These are phyloP conservation scores for Naganishia sp. DNA, from an alignment of 1,284 basidiomycete species.

Conservation along the genomic window DNA sequence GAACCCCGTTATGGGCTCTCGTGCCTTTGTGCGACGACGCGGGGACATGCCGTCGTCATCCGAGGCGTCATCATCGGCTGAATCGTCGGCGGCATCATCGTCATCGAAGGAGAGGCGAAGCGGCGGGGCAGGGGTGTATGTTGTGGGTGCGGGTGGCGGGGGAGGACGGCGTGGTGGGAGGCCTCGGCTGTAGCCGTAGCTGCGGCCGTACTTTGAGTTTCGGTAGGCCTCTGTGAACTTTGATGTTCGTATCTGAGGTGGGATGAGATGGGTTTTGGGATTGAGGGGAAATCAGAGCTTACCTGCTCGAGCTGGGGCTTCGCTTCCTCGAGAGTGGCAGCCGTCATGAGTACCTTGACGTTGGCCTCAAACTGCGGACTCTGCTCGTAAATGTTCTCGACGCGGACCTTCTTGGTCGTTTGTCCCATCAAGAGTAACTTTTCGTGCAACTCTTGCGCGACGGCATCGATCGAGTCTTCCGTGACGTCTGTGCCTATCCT, in stretches of 20 bases:
- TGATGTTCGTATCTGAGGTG: conserved; percentile 38
- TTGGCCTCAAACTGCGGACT: conserved; percentile 86
- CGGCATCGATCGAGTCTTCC: conserved; percentile 81
- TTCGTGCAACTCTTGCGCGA: conserved; percentile 82
- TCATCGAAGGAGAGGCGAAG: conserved; percentile 26
- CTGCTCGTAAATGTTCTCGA: conserved; percentile 94
- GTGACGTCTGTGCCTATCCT: conserved; percentile 43
- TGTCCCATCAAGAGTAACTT: conserved; percentile 88
- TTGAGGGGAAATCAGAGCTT: conserved; percentile 40
- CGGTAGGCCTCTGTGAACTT: conserved; percentile 38
- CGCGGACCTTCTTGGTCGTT: conserved; percentile 91
- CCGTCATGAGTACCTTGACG: conserved; percentile 78
- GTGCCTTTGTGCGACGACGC: neutral
- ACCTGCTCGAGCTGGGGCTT: conserved; percentile 78
- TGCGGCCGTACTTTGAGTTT: conserved; percentile 34
- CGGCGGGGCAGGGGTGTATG: conserved; percentile 17
- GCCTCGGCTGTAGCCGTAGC: conserved; percentile 21
- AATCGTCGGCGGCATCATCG: conserved; percentile 24
- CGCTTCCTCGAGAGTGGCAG: conserved; percentile 72
- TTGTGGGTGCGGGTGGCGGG: conserved; percentile 3
- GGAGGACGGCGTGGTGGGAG: conserved; percentile 20
- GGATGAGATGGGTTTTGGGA: conserved; percentile 9
- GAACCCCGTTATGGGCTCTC: conserved; percentile 61
- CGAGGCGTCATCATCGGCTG: neutral
- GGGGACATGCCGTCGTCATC: conserved; percentile 1